Conservation (phyloP, 768 basidiomycete species). For the Hericium alpestre region DNA sequence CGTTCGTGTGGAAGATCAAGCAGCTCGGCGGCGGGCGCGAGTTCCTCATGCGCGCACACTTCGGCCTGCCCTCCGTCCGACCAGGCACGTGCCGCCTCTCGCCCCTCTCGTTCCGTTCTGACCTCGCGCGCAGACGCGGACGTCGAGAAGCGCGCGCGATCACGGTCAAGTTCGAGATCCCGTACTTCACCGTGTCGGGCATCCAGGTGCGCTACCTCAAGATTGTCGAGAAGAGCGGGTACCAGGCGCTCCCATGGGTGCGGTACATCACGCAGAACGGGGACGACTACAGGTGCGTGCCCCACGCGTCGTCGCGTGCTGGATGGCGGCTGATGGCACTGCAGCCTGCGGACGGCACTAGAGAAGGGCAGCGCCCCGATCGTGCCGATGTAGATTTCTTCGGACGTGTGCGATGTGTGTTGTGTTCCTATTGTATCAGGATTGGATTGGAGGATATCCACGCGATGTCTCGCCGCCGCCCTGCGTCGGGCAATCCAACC, state of each 20-base stretch:
- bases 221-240: conserved; percentile 97
- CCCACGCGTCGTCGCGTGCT: not conserved
- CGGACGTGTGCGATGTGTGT: not conserved
- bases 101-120: too few relatives aligned
- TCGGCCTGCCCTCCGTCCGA: conserved; percentile 88
- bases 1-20: conserved; percentile 99
- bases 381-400: conserved; percentile 23
- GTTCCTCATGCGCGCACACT: conserved; percentile 97
- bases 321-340: not conserved
- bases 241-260: conserved; percentile 94
- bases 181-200: conserved; percentile 95
- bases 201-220: conserved; percentile 97
- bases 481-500: too few relatives aligned
- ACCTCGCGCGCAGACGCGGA: conserved; percentile 44
- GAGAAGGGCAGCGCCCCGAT: conserved; percentile 65
- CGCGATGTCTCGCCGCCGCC: too few relatives aligned
- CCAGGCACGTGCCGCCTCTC: conserved; percentile 46
- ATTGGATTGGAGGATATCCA: too few relatives aligned
- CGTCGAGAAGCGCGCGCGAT: conserved; percentile 83
- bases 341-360: conserved; percentile 59
- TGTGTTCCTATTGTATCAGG: not conserved
- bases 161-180: conserved; percentile 95
- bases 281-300: conserved; percentile 73
- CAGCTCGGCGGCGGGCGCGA: conserved; percentile 92
- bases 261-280: conserved; percentile 89